Percentiles rank a stretch among this genome's conserved stretches.
These are phyloP conservation scores for Penstemon newberryi DNA, from an alignment of 257 asterid species.

Conservation along the genomic window DNA sequence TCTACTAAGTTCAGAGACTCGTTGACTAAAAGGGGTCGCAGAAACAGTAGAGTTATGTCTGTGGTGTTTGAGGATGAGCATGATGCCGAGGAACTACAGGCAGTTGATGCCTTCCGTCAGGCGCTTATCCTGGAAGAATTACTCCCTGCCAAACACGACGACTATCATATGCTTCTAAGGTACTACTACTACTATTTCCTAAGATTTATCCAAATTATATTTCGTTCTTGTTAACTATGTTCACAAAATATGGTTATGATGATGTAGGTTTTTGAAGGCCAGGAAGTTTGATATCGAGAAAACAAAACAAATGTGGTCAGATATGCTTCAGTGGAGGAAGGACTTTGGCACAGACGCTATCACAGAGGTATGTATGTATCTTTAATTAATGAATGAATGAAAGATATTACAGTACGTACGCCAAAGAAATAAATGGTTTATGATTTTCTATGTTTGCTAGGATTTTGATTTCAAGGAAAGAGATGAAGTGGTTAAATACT, in stretches of 20 bases:
- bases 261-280: constrained; percentile 79
- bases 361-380: constrained; percentile 55
- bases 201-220: not conserved
- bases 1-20: constrained; percentile 58
- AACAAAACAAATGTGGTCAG: constrained; percentile 96
- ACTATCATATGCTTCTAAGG: constrained; percentile 64
- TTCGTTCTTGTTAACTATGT: not conserved
- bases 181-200: constrained; percentile 1
- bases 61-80: constrained; percentile 55
- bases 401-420: too few species aligned
- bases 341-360: constrained; percentile 89
- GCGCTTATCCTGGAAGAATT: constrained; percentile 56
- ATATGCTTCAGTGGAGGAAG: constrained; percentile 97
- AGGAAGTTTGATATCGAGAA: constrained; percentile 89
- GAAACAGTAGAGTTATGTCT: constrained; percentile 54
- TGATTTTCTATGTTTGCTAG: constrained; percentile 29
- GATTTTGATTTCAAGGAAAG: constrained; percentile 88
- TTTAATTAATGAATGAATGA: not conserved
- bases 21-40: constrained; percentile 44
- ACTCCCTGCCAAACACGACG: constrained; percentile 63
- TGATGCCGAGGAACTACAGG: constrained; percentile 57
- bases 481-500: constrained; percentile 81
- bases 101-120: constrained; percentile 66
- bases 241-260: not conserved
- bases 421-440: not conserved